Conservation (phyloP, 345 rosid genomes). For the Melaleuca quinquenervia region DNA sequence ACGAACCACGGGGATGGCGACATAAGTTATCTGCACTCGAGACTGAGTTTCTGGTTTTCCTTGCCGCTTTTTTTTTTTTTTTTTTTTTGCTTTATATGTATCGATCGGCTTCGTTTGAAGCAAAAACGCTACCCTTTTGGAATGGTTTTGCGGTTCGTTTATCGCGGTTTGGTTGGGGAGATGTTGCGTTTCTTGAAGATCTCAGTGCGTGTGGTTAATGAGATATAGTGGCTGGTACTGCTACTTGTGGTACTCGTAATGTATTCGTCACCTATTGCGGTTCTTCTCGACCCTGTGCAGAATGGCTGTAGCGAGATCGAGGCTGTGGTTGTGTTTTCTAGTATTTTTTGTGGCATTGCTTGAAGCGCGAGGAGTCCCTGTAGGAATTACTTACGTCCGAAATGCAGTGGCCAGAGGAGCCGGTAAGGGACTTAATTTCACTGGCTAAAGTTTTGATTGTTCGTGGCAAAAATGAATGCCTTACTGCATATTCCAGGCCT, state of each 20-base stretch:
- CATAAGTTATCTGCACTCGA: neutral
- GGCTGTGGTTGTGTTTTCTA: conserved; percentile 31
- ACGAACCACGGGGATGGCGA: neutral
- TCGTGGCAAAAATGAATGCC: neutral
- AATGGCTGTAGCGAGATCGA: conserved; percentile 42
- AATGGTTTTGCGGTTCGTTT: neutral
- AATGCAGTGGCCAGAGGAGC: conserved; percentile 77
- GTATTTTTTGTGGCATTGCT: conserved; percentile 24
- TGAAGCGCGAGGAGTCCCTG: conserved; percentile 36
- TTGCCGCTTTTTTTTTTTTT: neutral
- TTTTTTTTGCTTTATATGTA: neutral
- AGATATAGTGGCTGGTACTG: neutral
- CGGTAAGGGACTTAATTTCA: conserved; percentile 28
- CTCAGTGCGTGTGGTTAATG: neutral
- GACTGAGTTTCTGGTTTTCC: neutral
- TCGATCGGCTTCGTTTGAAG: neutral
- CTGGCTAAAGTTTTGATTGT: neutral
- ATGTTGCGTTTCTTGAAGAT: neutral
- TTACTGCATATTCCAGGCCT: neutral
- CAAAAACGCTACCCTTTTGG: neutral
- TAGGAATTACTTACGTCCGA: conserved; percentile 42
- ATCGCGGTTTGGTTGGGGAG: neutral
- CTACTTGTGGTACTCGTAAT: neutral
- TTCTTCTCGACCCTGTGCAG: conserved; percentile 17
- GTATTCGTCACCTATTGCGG: neutral